phyloP scores from a whole-genome alignment of 192 early-diverging fungal species.

The Coemansia sp. region DNA sequence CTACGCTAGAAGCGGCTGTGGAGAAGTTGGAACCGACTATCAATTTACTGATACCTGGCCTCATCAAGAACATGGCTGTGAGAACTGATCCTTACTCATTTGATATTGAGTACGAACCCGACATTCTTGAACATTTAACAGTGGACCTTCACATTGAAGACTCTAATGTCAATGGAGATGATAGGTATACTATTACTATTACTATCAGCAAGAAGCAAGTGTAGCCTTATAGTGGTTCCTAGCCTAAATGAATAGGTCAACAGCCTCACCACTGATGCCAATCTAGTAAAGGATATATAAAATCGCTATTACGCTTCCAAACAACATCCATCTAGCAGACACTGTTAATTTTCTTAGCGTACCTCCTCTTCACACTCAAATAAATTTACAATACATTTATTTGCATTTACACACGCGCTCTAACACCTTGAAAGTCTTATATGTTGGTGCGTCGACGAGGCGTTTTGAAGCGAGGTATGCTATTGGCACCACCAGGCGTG shows the following conservation, averaged over 20 bases:
- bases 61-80: background rate
- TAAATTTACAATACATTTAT: background rate
- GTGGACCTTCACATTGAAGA: background rate
- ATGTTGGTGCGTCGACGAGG: slow-evolving; percentile 46
- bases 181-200: background rate
- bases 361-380: background rate
- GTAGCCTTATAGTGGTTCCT: too few relatives aligned
- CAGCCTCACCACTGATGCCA: too few relatives aligned
- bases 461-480: slow-evolving; percentile 37
- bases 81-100: background rate
- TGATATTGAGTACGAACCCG: background rate
- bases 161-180: background rate
- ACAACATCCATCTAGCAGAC: too few relatives aligned
- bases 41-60: background rate
- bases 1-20: background rate
- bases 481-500: slow-evolving; percentile 25
- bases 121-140: background rate
- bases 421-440: background rate
- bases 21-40: background rate
- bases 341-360: too few relatives aligned
- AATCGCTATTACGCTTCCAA: too few relatives aligned
- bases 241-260: too few relatives aligned
- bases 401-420: background rate
- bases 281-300: too few relatives aligned
- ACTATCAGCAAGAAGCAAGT: background rate